A percentile compares a stretch with the other conserved stretches of the same genome.
phyloP scores from a whole-genome alignment of 2,329 filamentous ascomycete species.

The Pleoardoris graminearum region DNA sequence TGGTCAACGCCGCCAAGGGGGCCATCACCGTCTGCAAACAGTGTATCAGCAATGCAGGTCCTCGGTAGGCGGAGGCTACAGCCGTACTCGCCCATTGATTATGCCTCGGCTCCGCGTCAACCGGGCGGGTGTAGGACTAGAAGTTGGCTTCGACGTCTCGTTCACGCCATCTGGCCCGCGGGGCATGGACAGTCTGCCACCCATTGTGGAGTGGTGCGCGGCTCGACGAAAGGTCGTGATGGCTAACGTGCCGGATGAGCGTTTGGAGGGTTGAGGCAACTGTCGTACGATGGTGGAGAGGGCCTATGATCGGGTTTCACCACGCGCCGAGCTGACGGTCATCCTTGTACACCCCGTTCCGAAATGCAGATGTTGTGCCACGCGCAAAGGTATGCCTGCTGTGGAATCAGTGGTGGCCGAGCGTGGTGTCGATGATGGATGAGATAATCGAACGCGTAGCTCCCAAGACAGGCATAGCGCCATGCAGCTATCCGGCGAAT shows the following conservation, averaged over 20 bases:
- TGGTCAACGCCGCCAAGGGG: constrained; percentile 64
- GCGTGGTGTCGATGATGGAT: not conserved
- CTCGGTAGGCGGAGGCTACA: not conserved
- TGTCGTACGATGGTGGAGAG: not conserved
- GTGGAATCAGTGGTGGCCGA: constrained; percentile 4
- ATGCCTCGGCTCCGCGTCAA: constrained; percentile 36
- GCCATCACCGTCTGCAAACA: constrained; percentile 57
- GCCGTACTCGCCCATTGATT: constrained; percentile 41
- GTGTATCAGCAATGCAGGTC: constrained; percentile 5
- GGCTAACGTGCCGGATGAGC: not conserved
- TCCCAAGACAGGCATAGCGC: constrained; percentile 1
- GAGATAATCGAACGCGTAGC: not conserved
- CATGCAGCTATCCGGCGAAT: constrained; percentile 2
- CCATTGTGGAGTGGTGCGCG: constrained; percentile 43
- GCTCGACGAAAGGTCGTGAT: too few species aligned
- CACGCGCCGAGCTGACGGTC: not conserved
- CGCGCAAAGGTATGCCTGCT: not conserved
- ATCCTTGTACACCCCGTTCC: constrained; percentile 1
- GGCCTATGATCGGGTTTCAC: not conserved
- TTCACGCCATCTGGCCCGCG: constrained; percentile 48
- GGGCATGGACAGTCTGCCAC: constrained; percentile 52
- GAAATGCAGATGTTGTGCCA: not conserved
- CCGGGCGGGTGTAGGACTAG: constrained; percentile 36
- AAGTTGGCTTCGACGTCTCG: constrained; percentile 46
- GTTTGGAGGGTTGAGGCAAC: not conserved